Evolutionary conservation across 2,329 filamentous ascomycete genomes (phyloP), one percentile per base, ranked within the genome.

Genomic region (Calonectria fujianensis): DNA sequence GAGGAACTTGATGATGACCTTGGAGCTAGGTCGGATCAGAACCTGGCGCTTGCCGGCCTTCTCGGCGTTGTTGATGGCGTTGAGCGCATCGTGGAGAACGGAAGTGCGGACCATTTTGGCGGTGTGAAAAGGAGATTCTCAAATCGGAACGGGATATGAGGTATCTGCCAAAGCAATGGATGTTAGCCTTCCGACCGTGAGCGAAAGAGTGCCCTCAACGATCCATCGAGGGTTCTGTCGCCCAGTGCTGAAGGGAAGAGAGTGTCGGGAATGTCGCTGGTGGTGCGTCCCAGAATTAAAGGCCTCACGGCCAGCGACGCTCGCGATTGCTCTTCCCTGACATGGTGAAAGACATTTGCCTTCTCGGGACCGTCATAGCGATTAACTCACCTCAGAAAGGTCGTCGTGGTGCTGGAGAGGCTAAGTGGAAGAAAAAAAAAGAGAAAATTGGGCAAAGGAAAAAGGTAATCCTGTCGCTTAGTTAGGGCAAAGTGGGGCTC

Each of bases 41-140:
- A 98, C 97, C 91, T 99, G 97, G 87, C 97, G 96, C 94, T 98
- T 98, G 91, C 97, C 97, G 84, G 95, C 92, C 94, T 99, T 98
- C 93, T 99, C 97, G 92, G 97, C 97, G 90, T 99, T 99, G 96
- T 99, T 99, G 94, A 99, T 98, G 91, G 93, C 92, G 89, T 98
- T 98, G 86, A 98, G 94, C 87, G 95, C 96, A 94, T 99, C 97
- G 93, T 98, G 97, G 89, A 99, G 96, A 86, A 98, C 97, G 88
- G 96, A 98, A 86, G 97, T 98, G 91, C 95, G 96, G 90, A 98
- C 96, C 96, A 99, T 99, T 87, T 94, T 98, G 93, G 87, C 93
- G 92, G 91, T 84, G 85, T 76, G 77, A 79, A 76, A 83, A 82
- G 85, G 91, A 95, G 94, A 95, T 95, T 95, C 93, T 96, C 93